These are phyloP conservation scores for Zygotorulaspora chibaensis DNA, from an alignment of 805 yeast genomes.

Conservation along the genomic window DNA sequence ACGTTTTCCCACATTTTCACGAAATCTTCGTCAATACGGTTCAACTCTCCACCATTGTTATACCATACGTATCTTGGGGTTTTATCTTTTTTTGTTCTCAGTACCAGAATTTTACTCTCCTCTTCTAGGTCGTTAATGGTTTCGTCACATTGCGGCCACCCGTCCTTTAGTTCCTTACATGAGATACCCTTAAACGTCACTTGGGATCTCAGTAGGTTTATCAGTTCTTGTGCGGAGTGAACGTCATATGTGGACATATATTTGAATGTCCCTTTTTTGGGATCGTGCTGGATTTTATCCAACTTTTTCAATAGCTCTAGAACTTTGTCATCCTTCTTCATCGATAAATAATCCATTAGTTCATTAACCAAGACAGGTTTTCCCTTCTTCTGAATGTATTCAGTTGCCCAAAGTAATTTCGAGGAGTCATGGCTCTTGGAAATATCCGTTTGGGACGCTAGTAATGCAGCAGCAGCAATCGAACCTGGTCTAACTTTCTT, in stretches of 20 bases:
- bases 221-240: slow-evolving; percentile 69
- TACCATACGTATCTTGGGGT: slow-evolving; percentile 93
- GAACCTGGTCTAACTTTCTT: slow-evolving; percentile 34
- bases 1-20: slow-evolving; percentile 75
- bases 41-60: slow-evolving; percentile 67
- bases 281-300: slow-evolving; percentile 70
- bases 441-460: slow-evolving; percentile 28
- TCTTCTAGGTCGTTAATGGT: slow-evolving; percentile 76
- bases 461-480: slow-evolving; percentile 31
- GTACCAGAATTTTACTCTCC: slow-evolving; percentile 71
- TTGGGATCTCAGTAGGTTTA: slow-evolving; percentile 70
- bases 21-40: slow-evolving; percentile 71
- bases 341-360: slow-evolving; percentile 60
- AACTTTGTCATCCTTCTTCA: slow-evolving; percentile 55
- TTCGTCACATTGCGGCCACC: slow-evolving; percentile 87
- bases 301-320: slow-evolving; percentile 68
- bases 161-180: slow-evolving; percentile 69
- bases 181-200: slow-evolving; percentile 83
- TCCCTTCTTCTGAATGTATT: slow-evolving; percentile 69
- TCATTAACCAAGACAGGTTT: slow-evolving; percentile 63
- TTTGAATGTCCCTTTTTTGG: slow-evolving; percentile 61
- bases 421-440: slow-evolving; percentile 64
- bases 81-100: slow-evolving; percentile 89
- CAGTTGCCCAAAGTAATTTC: slow-evolving; percentile 85
- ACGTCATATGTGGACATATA: slow-evolving; percentile 89